phyloP scores from a whole-genome alignment of 805 yeast species.

The Komagataella kurtzmanii region DNA sequence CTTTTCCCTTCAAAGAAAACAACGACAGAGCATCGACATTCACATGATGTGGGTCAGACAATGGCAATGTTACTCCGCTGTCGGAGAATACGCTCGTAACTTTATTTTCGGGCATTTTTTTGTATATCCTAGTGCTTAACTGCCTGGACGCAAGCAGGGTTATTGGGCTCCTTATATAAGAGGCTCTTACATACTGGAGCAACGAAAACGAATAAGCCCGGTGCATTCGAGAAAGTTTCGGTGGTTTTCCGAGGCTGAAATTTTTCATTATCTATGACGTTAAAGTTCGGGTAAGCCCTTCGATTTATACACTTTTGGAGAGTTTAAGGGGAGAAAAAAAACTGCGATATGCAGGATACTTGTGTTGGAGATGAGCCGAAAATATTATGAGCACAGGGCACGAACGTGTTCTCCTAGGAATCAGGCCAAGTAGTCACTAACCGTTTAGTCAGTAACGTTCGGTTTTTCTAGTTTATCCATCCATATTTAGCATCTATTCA shows the following conservation, averaged over 20 bases:
- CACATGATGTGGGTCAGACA: neutral
- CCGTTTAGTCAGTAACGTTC: too few relatives aligned
- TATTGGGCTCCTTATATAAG: neutral
- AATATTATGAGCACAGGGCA: neutral
- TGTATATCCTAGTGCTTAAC: neutral
- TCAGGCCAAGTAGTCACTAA: neutral
- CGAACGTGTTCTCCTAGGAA: neutral
- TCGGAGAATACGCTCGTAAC: neutral
- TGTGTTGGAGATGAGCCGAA: neutral
- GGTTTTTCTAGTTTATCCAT: too few relatives aligned
- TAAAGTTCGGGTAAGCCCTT: neutral
- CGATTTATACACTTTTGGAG: neutral
- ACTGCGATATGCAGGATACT: neutral
- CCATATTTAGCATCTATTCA: neutral
- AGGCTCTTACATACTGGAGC: neutral
- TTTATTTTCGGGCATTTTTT: neutral
- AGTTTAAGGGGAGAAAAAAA: neutral
- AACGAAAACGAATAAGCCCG: neutral
- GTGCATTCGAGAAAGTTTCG: neutral
- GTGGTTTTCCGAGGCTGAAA: neutral
- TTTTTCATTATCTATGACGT: neutral
- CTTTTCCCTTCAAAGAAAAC: conserved; percentile 71
- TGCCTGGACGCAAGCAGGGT: neutral
- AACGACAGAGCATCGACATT: conserved; percentile 15
- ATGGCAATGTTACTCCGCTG: neutral